Evolutionary conservation across 306 rosid genomes (phyloP), one percentile per base, ranked within the genome.

Genomic region (Prunus mume): DNA sequence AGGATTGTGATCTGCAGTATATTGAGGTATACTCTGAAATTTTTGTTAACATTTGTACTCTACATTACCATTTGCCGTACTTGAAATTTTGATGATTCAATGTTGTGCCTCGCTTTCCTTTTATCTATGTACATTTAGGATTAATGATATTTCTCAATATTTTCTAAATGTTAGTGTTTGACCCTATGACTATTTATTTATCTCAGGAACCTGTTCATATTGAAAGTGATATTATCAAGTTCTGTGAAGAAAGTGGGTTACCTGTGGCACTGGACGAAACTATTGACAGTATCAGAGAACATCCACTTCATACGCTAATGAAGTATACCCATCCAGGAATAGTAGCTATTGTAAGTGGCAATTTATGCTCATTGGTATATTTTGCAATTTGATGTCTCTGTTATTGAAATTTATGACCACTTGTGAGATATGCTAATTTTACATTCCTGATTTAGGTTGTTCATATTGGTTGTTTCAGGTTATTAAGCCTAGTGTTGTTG

Each of bases 241-340:
- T 95, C 79, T 92, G 97, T 67, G 84, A 90, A 86, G 93, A 92
- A 83, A 92, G 92, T 71, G 92, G 97, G 74, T 77, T 92, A 65
- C 89, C 93, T 58, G 96, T 95, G 80, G 98, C 97, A 24, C 83
- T 95, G 66, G 98, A 95, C 84, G 98, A 95, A 89, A 92, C 97
- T 65, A 68, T 95, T 47, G 96, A 86, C 68, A 27, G 41, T 71
- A 76, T 88, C 86, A 86, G 86, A 82, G 92, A 80, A 75, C 84
- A 90, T 84, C 93, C 81, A 60, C 81, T 92, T 54, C 73, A 86
- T 80, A 86, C 71, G 85, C 91, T 92, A 9, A 81, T 54, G 38
- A 95, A 92, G 80, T 95, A 90, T 81, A 66, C 79, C 80, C 96
- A 90, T 81, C 96, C 97, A 12, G 91, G 96, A 80, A 95, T 95